Evolutionary conservation across 2,329 filamentous ascomycete genomes (phyloP), one percentile per base, ranked within the genome.

Genomic region (Rutstroemia sp.): DNA sequence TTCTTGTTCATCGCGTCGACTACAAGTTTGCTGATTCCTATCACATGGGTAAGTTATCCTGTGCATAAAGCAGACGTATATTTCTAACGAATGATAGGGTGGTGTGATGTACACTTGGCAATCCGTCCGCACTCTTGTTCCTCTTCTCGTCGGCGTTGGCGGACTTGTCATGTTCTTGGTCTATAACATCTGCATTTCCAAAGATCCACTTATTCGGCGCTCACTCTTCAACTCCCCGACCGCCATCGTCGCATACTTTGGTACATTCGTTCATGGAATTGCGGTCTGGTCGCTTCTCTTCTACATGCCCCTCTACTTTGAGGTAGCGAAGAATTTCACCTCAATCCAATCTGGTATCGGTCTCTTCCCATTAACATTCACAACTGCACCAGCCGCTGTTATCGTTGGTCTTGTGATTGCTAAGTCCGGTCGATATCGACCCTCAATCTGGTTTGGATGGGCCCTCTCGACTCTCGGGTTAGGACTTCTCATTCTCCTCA

Each of bases 51-150:
- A 41, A 57, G 62, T 60, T 25, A 34, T 21, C 21, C 37, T 9
- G 3, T 7, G 27, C 5, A 52, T 16, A 9, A 18, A 46, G 10
- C 21, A 6, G 14, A 30, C 19, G 49, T 42, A 37, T 41, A 34
- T 59, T 37, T 60, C 5, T 12, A 48, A 38, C 8, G 21, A 4
- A 14, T 46, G 51, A 1, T 37, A 63, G 59, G 64, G 83, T 12
- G 83, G 83, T 37, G 75, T 86, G 9, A 79, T 84, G 71, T 87
- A 85, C 66, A 65, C 75, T 0, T 88, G 85, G 85, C 66, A 70
- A 44, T 81, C 76, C 7, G 85, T 78, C 74, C 73, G 76, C 1
- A 85, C 82, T 0, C 70, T 88, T 3, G 74, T 83, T 0, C 85
- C 83, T 0, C 68, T 89, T 7, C 67, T 81, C 3, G 46, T 86